These are phyloP conservation scores for Gymnopilus dilepis DNA, from an alignment of 768 basidiomycete species.

Conservation along the genomic window DNA sequence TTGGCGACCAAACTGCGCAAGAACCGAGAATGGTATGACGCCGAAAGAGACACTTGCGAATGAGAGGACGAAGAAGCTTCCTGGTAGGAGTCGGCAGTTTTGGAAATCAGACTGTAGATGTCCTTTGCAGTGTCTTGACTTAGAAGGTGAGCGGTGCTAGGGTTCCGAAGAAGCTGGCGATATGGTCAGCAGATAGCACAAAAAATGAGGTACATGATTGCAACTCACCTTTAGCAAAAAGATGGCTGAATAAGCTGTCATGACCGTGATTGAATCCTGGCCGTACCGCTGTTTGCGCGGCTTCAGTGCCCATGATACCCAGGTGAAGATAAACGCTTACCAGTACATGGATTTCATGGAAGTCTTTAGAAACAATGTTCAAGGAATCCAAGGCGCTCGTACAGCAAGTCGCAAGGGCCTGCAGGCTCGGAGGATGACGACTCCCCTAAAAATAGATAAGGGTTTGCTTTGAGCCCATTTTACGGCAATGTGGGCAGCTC, in stretches of 20 bases:
- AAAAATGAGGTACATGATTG: background rate
- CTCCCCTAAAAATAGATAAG: constrained; percentile 46
- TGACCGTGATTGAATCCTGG: constrained; percentile 83
- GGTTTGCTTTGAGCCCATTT: constrained; percentile 7
- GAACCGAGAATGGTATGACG: constrained; percentile 83
- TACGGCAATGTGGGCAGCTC: constrained; percentile 28
- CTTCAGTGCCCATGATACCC: constrained; percentile 13
- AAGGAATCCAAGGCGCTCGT: constrained; percentile 75
- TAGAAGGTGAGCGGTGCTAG: constrained; percentile 60
- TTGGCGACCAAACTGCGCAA: constrained; percentile 69
- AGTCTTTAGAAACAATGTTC: constrained; percentile 74
- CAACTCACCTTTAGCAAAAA: constrained; percentile 65
- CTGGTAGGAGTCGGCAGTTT: constrained; percentile 80
- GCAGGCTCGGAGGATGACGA: constrained; percentile 62
- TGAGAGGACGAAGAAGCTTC: constrained; percentile 65
- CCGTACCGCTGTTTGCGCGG: constrained; percentile 65
- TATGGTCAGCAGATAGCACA: constrained; percentile 1
- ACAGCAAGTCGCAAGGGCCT: constrained; percentile 74
- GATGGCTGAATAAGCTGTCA: constrained; percentile 87
- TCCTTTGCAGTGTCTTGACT: constrained; percentile 65
- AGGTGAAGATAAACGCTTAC: constrained; percentile 43
- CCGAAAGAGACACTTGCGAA: constrained; percentile 60
- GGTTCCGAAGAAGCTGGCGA: constrained; percentile 69
- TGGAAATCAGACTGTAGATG: constrained; percentile 67
- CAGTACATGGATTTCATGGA: constrained; percentile 74